Evolutionary conservation across 2,329 filamentous ascomycete species (phyloP), one percentile per base, ranked within the genome.

Genomic region (Penicillium digitatum): DNA sequence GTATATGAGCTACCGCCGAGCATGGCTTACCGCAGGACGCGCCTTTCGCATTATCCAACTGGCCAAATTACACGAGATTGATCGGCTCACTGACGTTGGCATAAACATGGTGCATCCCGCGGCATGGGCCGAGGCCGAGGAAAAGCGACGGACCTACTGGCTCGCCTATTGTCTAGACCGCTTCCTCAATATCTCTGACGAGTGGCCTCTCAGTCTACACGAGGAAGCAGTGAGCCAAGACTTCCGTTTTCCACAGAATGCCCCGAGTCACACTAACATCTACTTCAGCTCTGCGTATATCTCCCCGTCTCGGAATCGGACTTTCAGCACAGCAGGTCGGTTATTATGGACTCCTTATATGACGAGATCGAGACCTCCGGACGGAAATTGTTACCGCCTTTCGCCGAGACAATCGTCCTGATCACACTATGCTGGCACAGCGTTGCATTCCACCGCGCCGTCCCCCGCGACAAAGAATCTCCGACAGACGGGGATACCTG

Each of bases 41-140:
- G 70, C 69, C 4, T 70, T 74, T 55, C 68, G 74, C 1, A 57
- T 75, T 20, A 69, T 75, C 2, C 67, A 75, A 51, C 50, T 73
- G 2, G 69, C 72, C 63, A 60, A 66, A 24, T 55, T 74, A 11
- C 65, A 72, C 52, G 69, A 75, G 35, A 58, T 73, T n/a, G 72
- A 76, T 37, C 16, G 51, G 1, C 29, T 42, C 14, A 35, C 48
- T 22, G 44, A 42, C 3, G 16, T 49, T 18, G 27, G n/a, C 9
- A 3, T 49, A 3, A 49, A 38, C 7, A 46, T 27, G 48, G 26
- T 34, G 3, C 39, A 51, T 2, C 32, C 52, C 3, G 27, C 49
- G 37, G 54, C 56, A 14, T 63, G 60, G 40, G 57, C 67, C 16
- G 65, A 69, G 43, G 61, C 59, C 2, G 72, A 75, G 56, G 64